Evolutionary conservation across 2,329 filamentous ascomycete genomes (phyloP).

Genomic region (Neopestalotiopsis sp.): DNA sequence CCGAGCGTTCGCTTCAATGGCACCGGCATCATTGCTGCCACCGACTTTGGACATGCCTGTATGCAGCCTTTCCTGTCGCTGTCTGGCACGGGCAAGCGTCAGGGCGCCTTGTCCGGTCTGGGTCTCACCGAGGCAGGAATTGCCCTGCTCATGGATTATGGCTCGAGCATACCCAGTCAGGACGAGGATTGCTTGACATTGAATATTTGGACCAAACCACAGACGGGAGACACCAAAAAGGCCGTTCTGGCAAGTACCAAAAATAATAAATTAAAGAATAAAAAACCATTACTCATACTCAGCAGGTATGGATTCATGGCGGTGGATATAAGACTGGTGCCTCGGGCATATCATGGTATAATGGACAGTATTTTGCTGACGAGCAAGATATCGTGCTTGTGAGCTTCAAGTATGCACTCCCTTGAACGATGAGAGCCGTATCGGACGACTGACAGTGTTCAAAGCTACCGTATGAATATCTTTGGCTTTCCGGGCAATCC

Average conservation of each 20-base stretch:
- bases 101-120: not conserved
- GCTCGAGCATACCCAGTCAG: conserved; percentile 14
- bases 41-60: conserved; percentile 9
- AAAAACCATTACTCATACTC: not conserved
- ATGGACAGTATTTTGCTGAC: conserved; percentile 16
- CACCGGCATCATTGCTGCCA: conserved; percentile 9
- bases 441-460: not conserved
- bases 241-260: conserved; percentile 9
- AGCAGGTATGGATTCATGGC: conserved; percentile 12
- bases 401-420: conserved; percentile 5
- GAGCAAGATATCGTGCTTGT: conserved; percentile 16
- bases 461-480: conserved; percentile 18
- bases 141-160: conserved; percentile 14
- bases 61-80: conserved; percentile 16
- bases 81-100: not conserved
- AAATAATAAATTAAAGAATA: not conserved
- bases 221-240: conserved; percentile 11
- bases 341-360: conserved; percentile 11
- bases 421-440: not conserved
- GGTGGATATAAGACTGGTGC: conserved; percentile 7
- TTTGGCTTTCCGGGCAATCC: conserved; percentile 18
- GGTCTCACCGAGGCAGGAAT: not conserved
- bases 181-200: conserved; percentile 41
- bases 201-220: conserved; percentile 41
- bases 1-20: conserved; percentile 19